Percentiles rank a stretch among this genome's conserved stretches.
Evolutionary conservation across 2,329 filamentous ascomycete species (phyloP).

Genomic region (Phaeosphaeria sp.): DNA sequence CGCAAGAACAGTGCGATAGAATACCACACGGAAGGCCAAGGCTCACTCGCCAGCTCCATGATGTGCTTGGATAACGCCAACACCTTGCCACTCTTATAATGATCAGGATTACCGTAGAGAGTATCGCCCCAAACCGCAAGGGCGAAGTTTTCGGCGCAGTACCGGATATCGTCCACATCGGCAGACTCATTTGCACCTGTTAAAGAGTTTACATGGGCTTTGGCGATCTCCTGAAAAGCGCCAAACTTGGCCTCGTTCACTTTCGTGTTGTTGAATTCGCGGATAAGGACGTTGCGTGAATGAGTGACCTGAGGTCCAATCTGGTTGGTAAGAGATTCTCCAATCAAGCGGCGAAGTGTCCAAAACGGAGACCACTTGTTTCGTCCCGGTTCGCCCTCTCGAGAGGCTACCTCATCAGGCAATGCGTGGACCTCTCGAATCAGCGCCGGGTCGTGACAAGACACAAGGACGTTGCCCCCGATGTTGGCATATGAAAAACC

Average conservation of each 20-base stretch:
- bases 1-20: constrained; percentile 4
- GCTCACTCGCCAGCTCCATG: constrained; percentile 1
- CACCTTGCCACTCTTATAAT: neutral
- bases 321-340: constrained; percentile 6
- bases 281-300: constrained; percentile 2
- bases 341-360: constrained; percentile 10
- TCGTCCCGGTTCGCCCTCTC: neutral
- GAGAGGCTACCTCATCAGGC: constrained; percentile 7
- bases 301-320: constrained; percentile 4
- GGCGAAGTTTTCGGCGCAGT: constrained; percentile 5
- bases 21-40: constrained; percentile 9
- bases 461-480: constrained; percentile 6
- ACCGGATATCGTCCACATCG: constrained; percentile 1
- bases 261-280: constrained; percentile 7
- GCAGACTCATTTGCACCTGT: neutral
- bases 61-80: constrained; percentile 4
- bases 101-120: constrained; percentile 4
- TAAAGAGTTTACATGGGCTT: neutral
- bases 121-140: constrained; percentile 8
- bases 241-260: constrained; percentile 4
- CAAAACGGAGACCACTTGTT: constrained; percentile 10
- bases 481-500: constrained; percentile 8
- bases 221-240: neutral
- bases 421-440: constrained; percentile 2
- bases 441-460: constrained; percentile 8